phyloP scores from a whole-genome alignment of 1,284 basidiomycete genomes.

The Irpex sp. region DNA sequence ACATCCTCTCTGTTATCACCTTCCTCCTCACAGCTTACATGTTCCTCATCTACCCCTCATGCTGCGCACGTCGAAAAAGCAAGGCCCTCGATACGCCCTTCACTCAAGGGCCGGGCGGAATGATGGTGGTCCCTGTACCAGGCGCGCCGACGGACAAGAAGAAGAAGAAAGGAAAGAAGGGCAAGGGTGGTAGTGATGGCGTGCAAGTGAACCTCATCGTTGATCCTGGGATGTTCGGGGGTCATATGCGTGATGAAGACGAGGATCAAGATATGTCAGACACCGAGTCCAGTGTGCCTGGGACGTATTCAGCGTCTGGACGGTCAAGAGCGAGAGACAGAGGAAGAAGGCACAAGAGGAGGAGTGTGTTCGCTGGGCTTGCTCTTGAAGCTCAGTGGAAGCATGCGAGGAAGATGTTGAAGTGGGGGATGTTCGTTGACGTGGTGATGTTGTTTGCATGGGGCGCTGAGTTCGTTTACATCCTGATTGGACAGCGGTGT shows the following conservation, averaged over 20 bases:
- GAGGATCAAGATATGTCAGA: conserved; percentile 34
- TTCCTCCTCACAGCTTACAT: conserved; percentile 49
- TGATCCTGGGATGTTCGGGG: conserved; percentile 55
- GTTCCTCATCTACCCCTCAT: conserved; percentile 58
- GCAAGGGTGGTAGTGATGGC: conserved; percentile 34
- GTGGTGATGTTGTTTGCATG: conserved; percentile 47
- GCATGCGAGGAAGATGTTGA: conserved; percentile 46
- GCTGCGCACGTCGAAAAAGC: conserved; percentile 31
- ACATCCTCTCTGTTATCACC: conserved; percentile 51
- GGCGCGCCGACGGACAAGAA: conserved; percentile 37
- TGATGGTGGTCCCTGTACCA: conserved; percentile 65
- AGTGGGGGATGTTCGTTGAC: conserved; percentile 51
- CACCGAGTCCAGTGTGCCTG: conserved; percentile 26
- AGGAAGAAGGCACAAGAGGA: conserved; percentile 27
- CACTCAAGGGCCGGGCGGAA: conserved; percentile 38
- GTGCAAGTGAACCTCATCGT: conserved; percentile 73
- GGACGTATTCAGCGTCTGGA: conserved; percentile 20
- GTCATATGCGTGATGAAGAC: conserved; percentile 23
- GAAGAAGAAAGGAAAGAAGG: conserved; percentile 31
- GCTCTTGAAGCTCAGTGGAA: conserved; percentile 65
- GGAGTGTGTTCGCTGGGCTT: conserved; percentile 54
- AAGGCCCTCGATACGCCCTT: conserved; percentile 22
- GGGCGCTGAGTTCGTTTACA: conserved; percentile 56
- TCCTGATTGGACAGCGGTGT: conserved; percentile 58
- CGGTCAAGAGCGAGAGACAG: conserved; percentile 19